A percentile compares a stretch with the other conserved stretches of the same genome.
These are phyloP conservation scores for Brassica napus DNA, from an alignment of 345 rosid genomes.

Conservation along the genomic window DNA sequence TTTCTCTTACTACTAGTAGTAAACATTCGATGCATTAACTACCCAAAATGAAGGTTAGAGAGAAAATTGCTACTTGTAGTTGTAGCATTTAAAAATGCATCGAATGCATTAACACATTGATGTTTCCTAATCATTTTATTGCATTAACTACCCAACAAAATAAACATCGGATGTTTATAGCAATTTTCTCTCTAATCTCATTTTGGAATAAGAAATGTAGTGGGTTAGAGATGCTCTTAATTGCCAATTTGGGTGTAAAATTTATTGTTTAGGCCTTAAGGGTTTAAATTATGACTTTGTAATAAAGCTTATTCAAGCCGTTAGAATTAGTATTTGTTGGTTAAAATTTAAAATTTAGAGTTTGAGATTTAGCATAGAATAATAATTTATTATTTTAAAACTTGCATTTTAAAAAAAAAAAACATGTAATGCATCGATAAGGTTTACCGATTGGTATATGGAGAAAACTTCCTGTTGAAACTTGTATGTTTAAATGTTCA, in stretches of 20 bases:
- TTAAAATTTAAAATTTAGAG: neutral
- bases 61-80: too few relatives aligned
- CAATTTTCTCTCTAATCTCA: neutral
- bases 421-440: neutral
- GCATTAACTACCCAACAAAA: too few relatives aligned
- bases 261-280: neutral
- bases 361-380: neutral
- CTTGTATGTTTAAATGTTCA: neutral
- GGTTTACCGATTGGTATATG: neutral
- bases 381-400: neutral
- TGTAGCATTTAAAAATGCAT: too few relatives aligned
- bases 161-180: too few relatives aligned
- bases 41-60: too few relatives aligned
- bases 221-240: neutral
- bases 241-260: neutral
- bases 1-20: too few relatives aligned
- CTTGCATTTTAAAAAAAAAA: neutral
- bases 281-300: neutral
- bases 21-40: too few relatives aligned
- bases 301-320: neutral
- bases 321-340: neutral
- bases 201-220: neutral
- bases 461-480: neutral
- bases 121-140: too few relatives aligned
- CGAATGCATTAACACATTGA: too few relatives aligned